Percentiles rank a stretch among this genome's conserved stretches.
Conservation (phyloP, 2,329 filamentous ascomycete species). For the Colletotrichum tanaceti region DNA sequence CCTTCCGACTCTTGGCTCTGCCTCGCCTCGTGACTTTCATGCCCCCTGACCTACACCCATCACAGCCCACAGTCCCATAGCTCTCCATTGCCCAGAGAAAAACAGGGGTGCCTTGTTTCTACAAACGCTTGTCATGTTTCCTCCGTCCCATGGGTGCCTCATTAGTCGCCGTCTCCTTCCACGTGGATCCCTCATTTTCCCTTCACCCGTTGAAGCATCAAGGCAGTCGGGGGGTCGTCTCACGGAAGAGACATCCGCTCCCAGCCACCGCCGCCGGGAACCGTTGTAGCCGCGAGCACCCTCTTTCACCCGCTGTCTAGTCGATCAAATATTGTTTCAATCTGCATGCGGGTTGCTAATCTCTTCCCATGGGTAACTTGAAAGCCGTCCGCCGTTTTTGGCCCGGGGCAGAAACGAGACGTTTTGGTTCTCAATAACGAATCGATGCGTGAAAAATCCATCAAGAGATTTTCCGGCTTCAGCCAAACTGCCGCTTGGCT, state of each 20-base stretch:
- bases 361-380: background rate
- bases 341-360: background rate
- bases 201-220: background rate
- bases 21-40: background rate
- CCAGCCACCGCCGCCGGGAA: slow-evolving; percentile 5
- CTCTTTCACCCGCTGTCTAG: slow-evolving; percentile 18
- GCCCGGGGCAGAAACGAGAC: slow-evolving; percentile 29
- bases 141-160: background rate
- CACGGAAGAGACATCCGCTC: slow-evolving; percentile 14
- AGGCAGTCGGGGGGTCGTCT: background rate
- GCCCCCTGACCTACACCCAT: slow-evolving; percentile 5
- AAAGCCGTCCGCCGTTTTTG: slow-evolving; percentile 7
- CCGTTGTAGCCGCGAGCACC: slow-evolving; percentile 16
- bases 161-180: slow-evolving; percentile 8
- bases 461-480: background rate
- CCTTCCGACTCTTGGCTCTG: background rate
- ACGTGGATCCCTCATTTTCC: slow-evolving; percentile 19
- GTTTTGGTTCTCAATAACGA: slow-evolving; percentile 2
- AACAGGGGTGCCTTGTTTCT: slow-evolving; percentile 1
- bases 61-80: slow-evolving; percentile 4
- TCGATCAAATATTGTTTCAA: slow-evolving; percentile 16
- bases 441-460: background rate
- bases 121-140: background rate
- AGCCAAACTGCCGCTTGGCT: background rate
- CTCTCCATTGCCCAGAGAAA: background rate